Evolutionary conservation across 2,329 filamentous ascomycete species (phyloP), one percentile per base, ranked within the genome.

Genomic region (Volutella citrinella): DNA sequence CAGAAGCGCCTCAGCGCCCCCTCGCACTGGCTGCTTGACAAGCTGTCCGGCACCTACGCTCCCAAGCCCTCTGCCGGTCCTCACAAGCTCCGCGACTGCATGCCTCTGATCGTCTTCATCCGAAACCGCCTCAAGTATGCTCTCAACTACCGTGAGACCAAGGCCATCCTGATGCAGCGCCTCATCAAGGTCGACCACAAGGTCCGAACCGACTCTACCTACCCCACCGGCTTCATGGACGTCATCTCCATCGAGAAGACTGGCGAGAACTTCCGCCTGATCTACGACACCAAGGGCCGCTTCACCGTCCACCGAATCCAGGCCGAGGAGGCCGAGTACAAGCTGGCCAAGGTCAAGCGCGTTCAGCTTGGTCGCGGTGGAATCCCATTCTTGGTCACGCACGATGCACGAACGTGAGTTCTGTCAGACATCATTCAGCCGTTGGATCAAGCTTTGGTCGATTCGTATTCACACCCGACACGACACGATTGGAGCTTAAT

Each of bases 351-450:
- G 82, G 93, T 98, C 78, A 96, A 96, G 87, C 86, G 91, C 65
- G 93, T 98, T 49, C 93, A 98, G 80, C 82, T 98, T 63, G 93
- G 93, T 80, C 91, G 89, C 75, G 94, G 93, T 76, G 93, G 90
- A 79, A 95, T 98, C 84, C 93, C 93, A 94, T 98, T 95, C 90
- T 96, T 97, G 89, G 93, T 98, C 87, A 98, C 93, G 90, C 93
- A 98, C 87, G 93, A 98, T 93, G 93, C 93, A 77, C 86, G 93
- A 89, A 98, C 93, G 91, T 98, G 80, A 95, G 91, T 97, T 85
- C 80, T 84, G 75, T 81, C 76, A 80, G 75, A 86, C 85, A 88
- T 96, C 90, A 93, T 90, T 96, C 91, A 96, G 91, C 84, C 91
- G 91, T 96, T 96, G 91, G 88, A 91, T 87, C 88, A 94, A 93